These are phyloP conservation scores for Aspergillus jensenii DNA, from an alignment of 2,329 filamentous ascomycete species.

Conservation along the genomic window DNA sequence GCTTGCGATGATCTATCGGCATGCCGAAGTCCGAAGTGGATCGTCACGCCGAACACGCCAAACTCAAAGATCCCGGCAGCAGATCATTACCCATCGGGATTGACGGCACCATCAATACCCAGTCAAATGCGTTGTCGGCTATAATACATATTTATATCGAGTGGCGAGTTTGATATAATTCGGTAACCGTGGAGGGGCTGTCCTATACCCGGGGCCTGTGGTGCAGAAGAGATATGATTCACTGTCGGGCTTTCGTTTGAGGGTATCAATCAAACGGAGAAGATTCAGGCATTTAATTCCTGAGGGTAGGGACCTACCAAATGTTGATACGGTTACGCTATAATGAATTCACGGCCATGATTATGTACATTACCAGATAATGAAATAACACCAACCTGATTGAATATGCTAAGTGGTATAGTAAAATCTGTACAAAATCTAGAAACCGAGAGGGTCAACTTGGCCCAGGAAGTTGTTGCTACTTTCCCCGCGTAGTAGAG, in stretches of 20 bases:
- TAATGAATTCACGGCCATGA: background rate
- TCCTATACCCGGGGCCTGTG: background rate
- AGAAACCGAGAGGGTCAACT: conserved; percentile 47
- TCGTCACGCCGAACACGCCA: no score
- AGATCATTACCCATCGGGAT: no score
- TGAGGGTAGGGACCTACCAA: background rate
- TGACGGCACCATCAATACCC: no score
- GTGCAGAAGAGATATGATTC: background rate
- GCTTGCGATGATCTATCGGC: no score
- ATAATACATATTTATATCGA: no score
- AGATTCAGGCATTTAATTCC: background rate
- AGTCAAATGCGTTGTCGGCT: no score
- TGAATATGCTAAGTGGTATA: conserved; percentile 3
- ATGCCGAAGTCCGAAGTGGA: no score
- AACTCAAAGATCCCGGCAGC: no score
- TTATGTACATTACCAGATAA: background rate
- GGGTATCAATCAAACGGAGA: background rate
- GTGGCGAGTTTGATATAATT: no score
- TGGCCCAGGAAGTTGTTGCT: conserved; percentile 67
- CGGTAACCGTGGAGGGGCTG: no score
- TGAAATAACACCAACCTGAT: background rate
- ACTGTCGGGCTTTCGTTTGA: background rate
- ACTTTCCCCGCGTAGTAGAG: conserved; percentile 63
- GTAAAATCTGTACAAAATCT: conserved; percentile 10
- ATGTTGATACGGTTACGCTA: background rate